phyloP scores from a whole-genome alignment of 208 protist genomes.

The Tritrichomonas foetus region DNA sequence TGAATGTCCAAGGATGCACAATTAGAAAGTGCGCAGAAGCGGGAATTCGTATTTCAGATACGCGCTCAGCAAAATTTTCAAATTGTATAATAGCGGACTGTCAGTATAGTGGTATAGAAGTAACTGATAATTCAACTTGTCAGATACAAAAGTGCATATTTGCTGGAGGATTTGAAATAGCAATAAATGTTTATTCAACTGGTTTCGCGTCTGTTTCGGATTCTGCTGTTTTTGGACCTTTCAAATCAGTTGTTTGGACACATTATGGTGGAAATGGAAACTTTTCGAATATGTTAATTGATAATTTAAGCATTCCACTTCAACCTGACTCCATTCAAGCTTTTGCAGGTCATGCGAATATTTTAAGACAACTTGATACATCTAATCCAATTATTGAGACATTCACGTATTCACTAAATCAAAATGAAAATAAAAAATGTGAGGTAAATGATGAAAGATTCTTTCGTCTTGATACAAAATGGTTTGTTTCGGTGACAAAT shows the following conservation, averaged over 20 bases:
- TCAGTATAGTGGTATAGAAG: neutral
- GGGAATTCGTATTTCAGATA: neutral
- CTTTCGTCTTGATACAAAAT: neutral
- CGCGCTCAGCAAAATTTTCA: neutral
- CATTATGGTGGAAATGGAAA: too few species aligned
- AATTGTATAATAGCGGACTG: neutral
- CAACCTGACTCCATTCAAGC: too few species aligned
- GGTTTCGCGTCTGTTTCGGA: too few species aligned
- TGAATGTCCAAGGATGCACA: neutral
- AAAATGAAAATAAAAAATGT: neutral
- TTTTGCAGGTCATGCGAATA: too few species aligned
- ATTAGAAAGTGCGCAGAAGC: neutral
- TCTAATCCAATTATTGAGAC: neutral
- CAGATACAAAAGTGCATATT: neutral
- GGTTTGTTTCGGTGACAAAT: neutral
- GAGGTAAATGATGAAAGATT: neutral
- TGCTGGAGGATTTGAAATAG: neutral
- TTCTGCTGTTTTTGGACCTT: too few species aligned
- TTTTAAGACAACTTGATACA: neutral
- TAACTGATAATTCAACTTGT: neutral
- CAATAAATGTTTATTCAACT: neutral
- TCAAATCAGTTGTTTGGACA: too few species aligned
- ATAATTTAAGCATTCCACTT: too few species aligned
- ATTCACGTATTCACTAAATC: neutral
- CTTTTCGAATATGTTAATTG: too few species aligned